Conservation (phyloP, 106 monocot genomes). For the Acanthochlamys bracteata region DNA sequence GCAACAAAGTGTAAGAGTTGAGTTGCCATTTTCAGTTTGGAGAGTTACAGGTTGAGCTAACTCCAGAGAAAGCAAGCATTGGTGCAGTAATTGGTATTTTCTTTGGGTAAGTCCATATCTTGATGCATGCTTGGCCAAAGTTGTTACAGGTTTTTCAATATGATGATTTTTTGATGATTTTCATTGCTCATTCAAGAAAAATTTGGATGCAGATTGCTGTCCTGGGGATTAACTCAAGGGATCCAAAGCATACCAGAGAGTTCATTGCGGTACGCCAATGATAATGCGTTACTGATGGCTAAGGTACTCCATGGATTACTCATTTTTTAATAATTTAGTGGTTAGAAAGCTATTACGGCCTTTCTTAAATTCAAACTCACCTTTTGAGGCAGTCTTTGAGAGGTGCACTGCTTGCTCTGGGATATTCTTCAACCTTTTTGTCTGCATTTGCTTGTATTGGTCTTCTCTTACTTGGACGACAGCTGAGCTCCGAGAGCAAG, state of each 20-base stretch:
- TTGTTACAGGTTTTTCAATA: too few relatives aligned
- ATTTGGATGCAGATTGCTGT: slow-evolving; percentile 55
- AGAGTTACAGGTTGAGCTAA: slow-evolving; percentile 70
- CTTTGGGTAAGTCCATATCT: slow-evolving; percentile 52
- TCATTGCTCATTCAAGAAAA: too few relatives aligned
- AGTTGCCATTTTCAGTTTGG: slow-evolving; percentile 53
- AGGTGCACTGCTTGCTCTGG: slow-evolving; percentile 47
- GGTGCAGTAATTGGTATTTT: slow-evolving; percentile 65
- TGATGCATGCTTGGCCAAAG: too few relatives aligned
- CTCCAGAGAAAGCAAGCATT: slow-evolving; percentile 65
- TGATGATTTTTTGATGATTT: too few relatives aligned
- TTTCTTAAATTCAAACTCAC: not conserved
- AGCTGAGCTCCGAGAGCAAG: slow-evolving; percentile 39
- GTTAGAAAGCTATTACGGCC: not conserved
- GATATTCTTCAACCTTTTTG: slow-evolving; percentile 44
- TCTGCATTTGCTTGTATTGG: slow-evolving; percentile 45
- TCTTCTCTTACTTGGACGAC: slow-evolving; percentile 46
- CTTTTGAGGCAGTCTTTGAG: slow-evolving; percentile 57
- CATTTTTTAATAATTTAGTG: not conserved
- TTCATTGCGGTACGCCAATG: slow-evolving; percentile 73
- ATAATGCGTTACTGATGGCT: slow-evolving; percentile 57
- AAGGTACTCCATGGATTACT: slow-evolving; percentile 31
- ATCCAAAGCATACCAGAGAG: slow-evolving; percentile 74
- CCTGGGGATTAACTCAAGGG: slow-evolving; percentile 71
- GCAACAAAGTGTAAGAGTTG: not conserved